These are phyloP conservation scores for Epichloe brachyelytri DNA, from an alignment of 2,329 filamentous ascomycete species.

Conservation along the genomic window DNA sequence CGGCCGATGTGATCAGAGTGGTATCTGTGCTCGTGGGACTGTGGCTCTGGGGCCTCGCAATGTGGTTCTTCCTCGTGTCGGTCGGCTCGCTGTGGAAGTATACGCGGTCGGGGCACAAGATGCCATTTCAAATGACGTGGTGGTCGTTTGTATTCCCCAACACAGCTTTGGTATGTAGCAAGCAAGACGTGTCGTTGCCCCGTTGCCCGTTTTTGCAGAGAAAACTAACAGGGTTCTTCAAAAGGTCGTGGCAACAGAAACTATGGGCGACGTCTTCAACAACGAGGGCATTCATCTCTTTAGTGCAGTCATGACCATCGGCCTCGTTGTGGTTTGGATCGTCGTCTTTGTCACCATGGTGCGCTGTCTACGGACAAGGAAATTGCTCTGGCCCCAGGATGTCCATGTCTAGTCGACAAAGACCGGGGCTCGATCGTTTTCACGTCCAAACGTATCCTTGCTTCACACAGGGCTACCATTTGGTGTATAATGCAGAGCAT, in stretches of 20 bases:
- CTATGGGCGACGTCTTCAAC: conserved; percentile 50
- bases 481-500: neutral
- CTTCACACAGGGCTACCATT: conserved; percentile 2
- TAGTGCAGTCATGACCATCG: conserved; percentile 53
- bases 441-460: conserved; percentile 1
- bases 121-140: conserved; percentile 77
- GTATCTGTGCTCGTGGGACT: conserved; percentile 50
- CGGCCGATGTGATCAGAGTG: conserved; percentile 31
- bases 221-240: neutral
- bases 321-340: conserved; percentile 54
- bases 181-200: neutral
- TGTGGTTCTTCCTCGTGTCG: conserved; percentile 75
- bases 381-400: conserved; percentile 69
- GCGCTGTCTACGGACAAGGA: conserved; percentile 47
- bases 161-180: conserved; percentile 45
- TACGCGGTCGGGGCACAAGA: conserved; percentile 38
- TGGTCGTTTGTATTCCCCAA: conserved; percentile 76
- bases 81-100: conserved; percentile 65
- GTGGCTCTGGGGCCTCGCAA: conserved; percentile 72
- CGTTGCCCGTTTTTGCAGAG: neutral
- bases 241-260: conserved; percentile 56
- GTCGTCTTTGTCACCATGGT: conserved; percentile 60
- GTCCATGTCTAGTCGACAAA: conserved; percentile 4
- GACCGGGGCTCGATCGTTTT: neutral
- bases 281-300: conserved; percentile 49